These are phyloP conservation scores for Sporothrix brunneoviolacea DNA, from an alignment of 2,329 filamentous ascomycete genomes.

Conservation along the genomic window DNA sequence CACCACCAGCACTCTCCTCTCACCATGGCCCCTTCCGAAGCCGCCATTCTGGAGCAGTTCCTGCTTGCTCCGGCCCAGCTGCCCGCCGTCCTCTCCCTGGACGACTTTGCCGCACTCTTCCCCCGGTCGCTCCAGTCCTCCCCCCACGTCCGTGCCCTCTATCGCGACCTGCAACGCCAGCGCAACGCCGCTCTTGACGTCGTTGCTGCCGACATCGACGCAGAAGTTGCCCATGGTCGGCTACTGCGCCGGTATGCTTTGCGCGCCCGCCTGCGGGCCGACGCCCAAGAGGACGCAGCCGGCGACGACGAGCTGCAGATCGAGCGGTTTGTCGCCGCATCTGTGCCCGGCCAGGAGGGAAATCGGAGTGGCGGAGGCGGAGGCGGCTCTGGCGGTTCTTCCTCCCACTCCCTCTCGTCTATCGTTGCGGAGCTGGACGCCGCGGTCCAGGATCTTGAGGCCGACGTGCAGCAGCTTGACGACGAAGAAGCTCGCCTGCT, in stretches of 20 bases:
- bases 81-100: slow-evolving; percentile 64
- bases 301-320: slow-evolving; percentile 60
- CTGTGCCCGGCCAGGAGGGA: slow-evolving; percentile 28
- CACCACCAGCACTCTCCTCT: background rate
- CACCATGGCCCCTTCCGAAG: slow-evolving; percentile 62
- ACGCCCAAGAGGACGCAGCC: slow-evolving; percentile 47
- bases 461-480: slow-evolving; percentile 60
- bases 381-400: background rate
- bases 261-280: slow-evolving; percentile 44
- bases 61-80: slow-evolving; percentile 70
- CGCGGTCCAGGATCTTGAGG: slow-evolving; percentile 59
- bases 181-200: slow-evolving; percentile 62
- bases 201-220: slow-evolving; percentile 58
- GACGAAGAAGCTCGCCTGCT: slow-evolving; percentile 56
- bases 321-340: slow-evolving; percentile 43
- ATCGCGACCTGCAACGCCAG: slow-evolving; percentile 71
- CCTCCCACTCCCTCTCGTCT: slow-evolving; percentile 52
- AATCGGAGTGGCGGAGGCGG: background rate
- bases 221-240: slow-evolving; percentile 55
- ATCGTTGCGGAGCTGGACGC: slow-evolving; percentile 64
- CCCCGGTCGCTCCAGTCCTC: slow-evolving; percentile 59
- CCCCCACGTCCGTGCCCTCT: slow-evolving; percentile 63
- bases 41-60: slow-evolving; percentile 68
- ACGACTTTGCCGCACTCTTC: slow-evolving; percentile 71
- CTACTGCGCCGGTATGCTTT: slow-evolving; percentile 52